These are phyloP conservation scores for Scopulariopsis brevicaulis DNA, from an alignment of 2,329 filamentous ascomycete genomes.

Conservation along the genomic window DNA sequence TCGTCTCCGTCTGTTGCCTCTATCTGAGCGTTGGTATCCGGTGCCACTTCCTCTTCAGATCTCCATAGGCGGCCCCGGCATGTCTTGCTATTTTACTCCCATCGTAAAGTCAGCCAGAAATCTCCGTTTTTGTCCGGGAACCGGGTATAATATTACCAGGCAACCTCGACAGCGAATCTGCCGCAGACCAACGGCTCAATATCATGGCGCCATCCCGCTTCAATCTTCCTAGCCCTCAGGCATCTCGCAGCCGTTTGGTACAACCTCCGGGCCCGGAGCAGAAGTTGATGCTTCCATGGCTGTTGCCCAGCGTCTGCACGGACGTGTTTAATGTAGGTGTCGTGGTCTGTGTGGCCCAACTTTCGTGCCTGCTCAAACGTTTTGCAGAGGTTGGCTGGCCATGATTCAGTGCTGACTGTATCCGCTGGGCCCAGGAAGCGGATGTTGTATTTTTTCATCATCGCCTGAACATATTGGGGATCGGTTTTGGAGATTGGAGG, in stretches of 20 bases:
- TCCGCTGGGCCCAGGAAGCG: neutral
- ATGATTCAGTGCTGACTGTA: neutral
- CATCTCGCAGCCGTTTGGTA: neutral
- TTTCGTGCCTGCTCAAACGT: neutral
- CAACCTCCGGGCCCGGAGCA: neutral
- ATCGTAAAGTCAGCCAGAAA: neutral
- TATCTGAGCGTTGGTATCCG: neutral
- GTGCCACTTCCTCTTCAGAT: neutral
- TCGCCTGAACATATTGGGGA: neutral
- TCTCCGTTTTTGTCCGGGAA: neutral
- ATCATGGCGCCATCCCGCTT: neutral
- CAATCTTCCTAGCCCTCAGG: neutral
- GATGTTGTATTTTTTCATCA: neutral
- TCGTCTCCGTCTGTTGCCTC: neutral
- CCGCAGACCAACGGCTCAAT: neutral
- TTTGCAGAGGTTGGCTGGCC: neutral
- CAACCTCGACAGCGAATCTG: slow-evolving; percentile 1
- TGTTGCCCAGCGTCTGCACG: neutral
- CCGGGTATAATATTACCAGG: neutral
- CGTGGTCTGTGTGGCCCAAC: neutral
- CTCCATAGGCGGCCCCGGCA: neutral
- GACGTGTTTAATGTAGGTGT: neutral
- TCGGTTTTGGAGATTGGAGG: neutral
- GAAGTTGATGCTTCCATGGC: neutral
- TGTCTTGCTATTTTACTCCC: neutral